Evolutionary conservation across 1,139 yeast genomes (phyloP).

Genomic region (Kodamaea derodonti): DNA sequence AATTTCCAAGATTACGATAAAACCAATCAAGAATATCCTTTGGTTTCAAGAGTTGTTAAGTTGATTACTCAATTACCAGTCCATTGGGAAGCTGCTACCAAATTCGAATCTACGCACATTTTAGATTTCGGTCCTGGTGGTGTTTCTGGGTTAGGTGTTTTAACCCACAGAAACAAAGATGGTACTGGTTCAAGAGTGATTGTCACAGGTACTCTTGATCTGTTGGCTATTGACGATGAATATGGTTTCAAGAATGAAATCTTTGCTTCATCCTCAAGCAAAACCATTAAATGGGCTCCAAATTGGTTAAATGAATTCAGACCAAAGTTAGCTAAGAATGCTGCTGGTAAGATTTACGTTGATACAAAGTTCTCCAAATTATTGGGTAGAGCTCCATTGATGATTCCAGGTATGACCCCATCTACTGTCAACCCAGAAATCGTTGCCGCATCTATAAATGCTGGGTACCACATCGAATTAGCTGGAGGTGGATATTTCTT

Average conservation of each 20-base stretch:
- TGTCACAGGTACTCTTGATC: conserved; percentile 87
- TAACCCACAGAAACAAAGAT: conserved; percentile 95
- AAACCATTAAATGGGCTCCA: conserved; percentile 73
- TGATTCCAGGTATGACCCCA: conserved; percentile 99
- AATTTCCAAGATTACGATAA: conserved; percentile 56
- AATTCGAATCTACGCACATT: conserved; percentile 78
- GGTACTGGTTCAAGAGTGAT: conserved; percentile 97
- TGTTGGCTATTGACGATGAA: conserved; percentile 60
- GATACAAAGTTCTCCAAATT: conserved; percentile 92
- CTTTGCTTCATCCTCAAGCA: conserved; percentile 59
- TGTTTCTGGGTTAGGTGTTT: conserved; percentile 90
- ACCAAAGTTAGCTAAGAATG: conserved; percentile 73
- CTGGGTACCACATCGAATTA: conserved; percentile 95
- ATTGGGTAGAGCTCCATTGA: conserved; percentile 90
- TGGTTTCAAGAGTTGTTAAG: conserved; percentile 62
- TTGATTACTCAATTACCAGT: conserved; percentile 89
- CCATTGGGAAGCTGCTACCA: conserved; percentile 89
- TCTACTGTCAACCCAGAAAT: conserved; percentile 93
- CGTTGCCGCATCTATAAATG: conserved; percentile 87
- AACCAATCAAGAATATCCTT: conserved; percentile 40
- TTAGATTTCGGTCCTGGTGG: conserved; percentile 99
- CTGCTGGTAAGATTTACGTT: conserved; percentile 70
- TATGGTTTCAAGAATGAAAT: conserved; percentile 95
- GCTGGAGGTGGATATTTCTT: conserved; percentile 98
- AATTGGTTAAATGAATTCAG: conserved; percentile 89